Evolutionary conservation across 805 yeast species (phyloP).

Genomic region (Saccharomycopsis amapae): DNA sequence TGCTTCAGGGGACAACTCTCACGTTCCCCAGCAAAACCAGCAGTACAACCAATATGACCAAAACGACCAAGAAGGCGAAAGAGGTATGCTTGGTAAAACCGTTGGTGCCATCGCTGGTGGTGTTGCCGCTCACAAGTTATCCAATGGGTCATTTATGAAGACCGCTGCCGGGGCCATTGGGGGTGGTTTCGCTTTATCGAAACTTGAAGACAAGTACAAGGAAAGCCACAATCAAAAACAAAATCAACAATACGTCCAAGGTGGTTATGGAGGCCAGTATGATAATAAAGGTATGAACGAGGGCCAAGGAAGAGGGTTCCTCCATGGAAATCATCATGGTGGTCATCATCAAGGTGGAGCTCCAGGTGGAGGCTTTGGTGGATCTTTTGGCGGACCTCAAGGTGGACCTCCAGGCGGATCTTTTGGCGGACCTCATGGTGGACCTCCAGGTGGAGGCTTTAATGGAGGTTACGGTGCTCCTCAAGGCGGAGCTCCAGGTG

Average conservation of each 20-base stretch:
- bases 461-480: too few species aligned
- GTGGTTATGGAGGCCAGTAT: too few species aligned
- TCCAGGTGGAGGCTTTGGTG: too few species aligned
- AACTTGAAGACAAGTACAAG: slow-evolving; percentile 11
- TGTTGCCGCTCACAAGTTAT: slow-evolving; percentile 8
- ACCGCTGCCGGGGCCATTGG: slow-evolving; percentile 14
- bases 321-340: too few species aligned
- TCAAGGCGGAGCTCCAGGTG: too few species aligned
- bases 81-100: slow-evolving; percentile 11
- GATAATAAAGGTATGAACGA: not conserved
- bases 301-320: not conserved
- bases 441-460: too few species aligned
- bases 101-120: slow-evolving; percentile 14
- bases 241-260: not conserved
- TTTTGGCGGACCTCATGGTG: too few species aligned
- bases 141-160: slow-evolving; percentile 10
- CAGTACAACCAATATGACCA: not conserved
- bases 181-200: slow-evolving; percentile 9
- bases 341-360: too few species aligned
- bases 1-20: not conserved
- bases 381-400: too few species aligned
- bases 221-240: not conserved
- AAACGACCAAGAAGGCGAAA: slow-evolving; percentile 7
- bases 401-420: too few species aligned
- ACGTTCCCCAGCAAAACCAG: not conserved